These are phyloP conservation scores for Vanilla planifolia DNA, from an alignment of 106 monocot species.

Conservation along the genomic window DNA sequence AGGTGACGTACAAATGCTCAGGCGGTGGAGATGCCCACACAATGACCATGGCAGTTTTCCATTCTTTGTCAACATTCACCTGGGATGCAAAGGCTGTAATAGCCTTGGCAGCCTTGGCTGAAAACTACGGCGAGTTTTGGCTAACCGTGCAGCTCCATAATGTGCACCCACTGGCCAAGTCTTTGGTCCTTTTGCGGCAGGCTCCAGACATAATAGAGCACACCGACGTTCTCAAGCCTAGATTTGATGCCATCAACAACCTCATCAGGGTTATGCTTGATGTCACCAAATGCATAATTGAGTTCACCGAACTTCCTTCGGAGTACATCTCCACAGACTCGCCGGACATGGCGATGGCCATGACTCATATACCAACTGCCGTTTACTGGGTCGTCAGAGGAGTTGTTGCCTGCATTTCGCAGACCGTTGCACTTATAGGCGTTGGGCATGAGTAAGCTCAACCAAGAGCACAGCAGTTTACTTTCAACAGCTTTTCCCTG, in stretches of 20 bases:
- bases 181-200: constrained; percentile 46
- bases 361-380: constrained; percentile 62
- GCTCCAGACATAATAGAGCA: constrained; percentile 54
- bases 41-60: constrained; percentile 35
- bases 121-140: constrained; percentile 65
- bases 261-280: constrained; percentile 51
- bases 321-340: constrained; percentile 45
- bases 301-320: constrained; percentile 63
- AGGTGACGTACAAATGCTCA: constrained; percentile 52
- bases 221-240: constrained; percentile 41
- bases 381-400: constrained; percentile 68
- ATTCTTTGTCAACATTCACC: constrained; percentile 33
- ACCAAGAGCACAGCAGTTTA: background rate
- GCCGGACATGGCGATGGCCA: constrained; percentile 33
- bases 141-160: constrained; percentile 54
- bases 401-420: constrained; percentile 47
- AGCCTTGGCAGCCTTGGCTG: constrained; percentile 54
- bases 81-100: constrained; percentile 73
- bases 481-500: no score
- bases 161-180: constrained; percentile 57
- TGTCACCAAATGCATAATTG: constrained; percentile 58
- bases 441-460: constrained; percentile 57
- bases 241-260: constrained; percentile 55
- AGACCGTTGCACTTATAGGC: constrained; percentile 56
- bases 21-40: constrained; percentile 48